phyloP scores from a whole-genome alignment of 257 asterid species.

The Echium plantagineum region DNA sequence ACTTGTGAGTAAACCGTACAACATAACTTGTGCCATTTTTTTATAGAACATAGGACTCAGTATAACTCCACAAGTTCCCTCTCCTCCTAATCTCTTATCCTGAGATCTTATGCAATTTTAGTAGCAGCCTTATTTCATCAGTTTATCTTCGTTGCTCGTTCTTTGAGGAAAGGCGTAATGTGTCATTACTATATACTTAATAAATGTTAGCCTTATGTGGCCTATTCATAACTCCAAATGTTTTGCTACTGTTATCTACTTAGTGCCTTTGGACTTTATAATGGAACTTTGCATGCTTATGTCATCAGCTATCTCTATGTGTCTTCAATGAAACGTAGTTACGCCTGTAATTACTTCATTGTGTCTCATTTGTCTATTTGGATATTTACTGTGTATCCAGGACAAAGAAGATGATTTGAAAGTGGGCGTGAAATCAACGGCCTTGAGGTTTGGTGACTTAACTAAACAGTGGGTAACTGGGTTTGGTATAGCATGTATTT shows the following conservation, averaged over 20 bases:
- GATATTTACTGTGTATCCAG: conserved; percentile 20
- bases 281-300: background rate
- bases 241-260: background rate
- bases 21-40: too few relatives aligned
- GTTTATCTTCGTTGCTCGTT: too few relatives aligned
- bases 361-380: background rate
- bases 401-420: conserved; percentile 75
- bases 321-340: background rate
- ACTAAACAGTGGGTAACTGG: conserved; percentile 70
- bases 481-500: conserved; percentile 69
- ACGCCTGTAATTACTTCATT: too few relatives aligned
- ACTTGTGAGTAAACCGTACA: too few relatives aligned
- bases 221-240: background rate
- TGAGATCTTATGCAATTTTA: background rate
- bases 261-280: background rate
- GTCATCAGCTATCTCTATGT: background rate
- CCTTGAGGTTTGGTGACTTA: conserved; percentile 73
- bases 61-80: background rate
- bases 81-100: background rate
- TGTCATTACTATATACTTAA: background rate
- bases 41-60: too few relatives aligned
- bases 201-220: background rate
- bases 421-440: conserved; percentile 91
- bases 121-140: background rate
- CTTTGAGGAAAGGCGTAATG: background rate